Evolutionary conservation across 1,284 basidiomycete species (phyloP).

Genomic region (Fomitopsis pinicola): DNA sequence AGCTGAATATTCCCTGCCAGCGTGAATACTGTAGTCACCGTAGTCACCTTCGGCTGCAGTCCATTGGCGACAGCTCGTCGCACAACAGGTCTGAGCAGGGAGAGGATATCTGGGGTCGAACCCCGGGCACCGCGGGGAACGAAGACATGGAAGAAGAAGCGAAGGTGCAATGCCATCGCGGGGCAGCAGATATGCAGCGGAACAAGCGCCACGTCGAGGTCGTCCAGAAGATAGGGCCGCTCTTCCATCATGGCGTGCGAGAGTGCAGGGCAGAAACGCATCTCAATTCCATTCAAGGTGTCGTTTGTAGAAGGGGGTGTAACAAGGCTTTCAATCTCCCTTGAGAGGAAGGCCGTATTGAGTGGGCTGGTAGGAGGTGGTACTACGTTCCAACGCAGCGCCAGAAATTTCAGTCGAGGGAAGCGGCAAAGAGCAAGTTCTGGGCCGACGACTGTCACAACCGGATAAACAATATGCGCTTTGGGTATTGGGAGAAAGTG

Average conservation of each 20-base stretch:
- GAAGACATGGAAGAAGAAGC: background rate
- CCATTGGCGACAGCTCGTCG: background rate
- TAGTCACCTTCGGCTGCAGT: background rate
- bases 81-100: background rate
- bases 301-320: background rate
- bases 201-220: background rate
- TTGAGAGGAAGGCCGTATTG: background rate
- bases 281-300: background rate
- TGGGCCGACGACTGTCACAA: no score
- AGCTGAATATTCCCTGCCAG: background rate
- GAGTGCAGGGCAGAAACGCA: background rate
- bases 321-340: background rate
- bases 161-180: background rate
- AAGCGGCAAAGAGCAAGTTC: no score
- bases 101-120: background rate
- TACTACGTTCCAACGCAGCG: no score
- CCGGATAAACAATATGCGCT: no score
- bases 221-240: background rate
- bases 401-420: no score
- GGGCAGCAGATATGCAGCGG: background rate
- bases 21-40: background rate
- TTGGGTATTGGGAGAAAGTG: no score
- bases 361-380: no score
- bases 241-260: background rate
- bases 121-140: background rate